Evolutionary conservation across 2,329 filamentous ascomycete genomes (phyloP).

Genomic region (Aureobasidium sp.): DNA sequence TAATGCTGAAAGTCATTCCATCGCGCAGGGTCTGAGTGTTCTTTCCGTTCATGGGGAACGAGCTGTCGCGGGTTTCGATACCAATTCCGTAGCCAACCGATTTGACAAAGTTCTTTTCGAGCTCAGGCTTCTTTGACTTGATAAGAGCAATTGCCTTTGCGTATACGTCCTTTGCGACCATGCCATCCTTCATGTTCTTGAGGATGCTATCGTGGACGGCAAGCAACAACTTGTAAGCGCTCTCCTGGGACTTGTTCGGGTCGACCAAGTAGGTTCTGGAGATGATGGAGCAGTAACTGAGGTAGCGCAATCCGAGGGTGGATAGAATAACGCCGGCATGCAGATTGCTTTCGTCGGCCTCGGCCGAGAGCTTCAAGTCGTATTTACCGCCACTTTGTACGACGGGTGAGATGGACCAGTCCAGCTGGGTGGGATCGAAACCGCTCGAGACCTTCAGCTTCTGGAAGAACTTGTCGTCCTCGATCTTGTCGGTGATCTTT

Average conservation of each 20-base stretch:
- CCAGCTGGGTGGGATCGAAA: slow-evolving; percentile 80
- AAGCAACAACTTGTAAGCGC: slow-evolving; percentile 82
- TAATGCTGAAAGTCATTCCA: slow-evolving; percentile 92
- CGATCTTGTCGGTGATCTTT: slow-evolving; percentile 84
- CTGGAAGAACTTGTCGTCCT: slow-evolving; percentile 91
- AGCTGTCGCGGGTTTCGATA: slow-evolving; percentile 80
- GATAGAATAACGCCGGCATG: slow-evolving; percentile 92
- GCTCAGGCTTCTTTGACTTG: slow-evolving; percentile 84
- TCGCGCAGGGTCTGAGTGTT: slow-evolving; percentile 78
- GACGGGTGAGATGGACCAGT: slow-evolving; percentile 87
- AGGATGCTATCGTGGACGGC: slow-evolving; percentile 82
- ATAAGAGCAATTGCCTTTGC: slow-evolving; percentile 74
- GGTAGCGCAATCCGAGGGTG: slow-evolving; percentile 86
- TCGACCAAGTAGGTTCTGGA: slow-evolving; percentile 94
- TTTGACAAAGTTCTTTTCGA: slow-evolving; percentile 92
- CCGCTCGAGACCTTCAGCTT: slow-evolving; percentile 75
- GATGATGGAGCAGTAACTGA: slow-evolving; percentile 89
- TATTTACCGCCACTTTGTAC: slow-evolving; percentile 96
- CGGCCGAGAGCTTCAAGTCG: slow-evolving; percentile 72
- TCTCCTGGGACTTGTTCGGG: slow-evolving; percentile 92
- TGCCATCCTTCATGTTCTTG: slow-evolving; percentile 84
- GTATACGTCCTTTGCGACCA: slow-evolving; percentile 82
- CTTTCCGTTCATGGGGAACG: slow-evolving; percentile 79
- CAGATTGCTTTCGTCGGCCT: slow-evolving; percentile 71
- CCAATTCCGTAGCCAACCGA: slow-evolving; percentile 89